Percentiles rank a stretch among this genome's conserved stretches.
These are phyloP conservation scores for Babesia caballi DNA, from an alignment of 169 alveolate genomes.

Conservation along the genomic window DNA sequence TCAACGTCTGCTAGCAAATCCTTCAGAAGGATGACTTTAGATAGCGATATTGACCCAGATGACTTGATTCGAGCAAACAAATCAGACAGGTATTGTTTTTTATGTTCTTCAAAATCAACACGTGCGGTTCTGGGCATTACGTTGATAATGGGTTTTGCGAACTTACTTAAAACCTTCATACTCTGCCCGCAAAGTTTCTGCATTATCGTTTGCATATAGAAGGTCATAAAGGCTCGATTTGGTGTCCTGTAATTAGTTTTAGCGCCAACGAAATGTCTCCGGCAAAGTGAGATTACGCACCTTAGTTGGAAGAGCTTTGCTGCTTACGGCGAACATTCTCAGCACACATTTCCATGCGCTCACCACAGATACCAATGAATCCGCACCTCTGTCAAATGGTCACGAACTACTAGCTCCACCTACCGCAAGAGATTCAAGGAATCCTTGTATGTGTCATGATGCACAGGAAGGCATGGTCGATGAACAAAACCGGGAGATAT, in stretches of 20 bases:
- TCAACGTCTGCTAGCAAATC: not conserved
- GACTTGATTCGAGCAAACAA: not conserved
- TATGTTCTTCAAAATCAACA: not conserved
- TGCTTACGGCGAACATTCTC: not conserved
- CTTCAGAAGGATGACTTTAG: not conserved
- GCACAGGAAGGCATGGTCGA: conserved; percentile 9
- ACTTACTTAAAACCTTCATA: conserved; percentile 22
- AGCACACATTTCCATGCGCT: conserved; percentile 35
- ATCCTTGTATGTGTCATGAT: not conserved
- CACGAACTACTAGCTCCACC: not conserved
- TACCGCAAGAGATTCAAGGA: not conserved
- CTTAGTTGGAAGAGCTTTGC: not conserved
- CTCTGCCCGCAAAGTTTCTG: not conserved
- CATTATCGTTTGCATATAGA: not conserved
- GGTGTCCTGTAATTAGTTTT: not conserved
- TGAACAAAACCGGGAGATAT: not conserved
- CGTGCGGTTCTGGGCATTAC: not conserved
- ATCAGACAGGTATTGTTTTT: not conserved
- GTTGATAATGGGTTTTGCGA: not conserved
- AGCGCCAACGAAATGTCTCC: not conserved
- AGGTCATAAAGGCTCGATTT: not conserved
- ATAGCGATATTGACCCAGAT: not conserved
- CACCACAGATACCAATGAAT: conserved; percentile 3
- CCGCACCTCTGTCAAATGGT: not conserved
- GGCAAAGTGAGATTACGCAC: not conserved